Evolutionary conservation across 345 rosid species (phyloP).

Genomic region (Eucalyptus curtisii): DNA sequence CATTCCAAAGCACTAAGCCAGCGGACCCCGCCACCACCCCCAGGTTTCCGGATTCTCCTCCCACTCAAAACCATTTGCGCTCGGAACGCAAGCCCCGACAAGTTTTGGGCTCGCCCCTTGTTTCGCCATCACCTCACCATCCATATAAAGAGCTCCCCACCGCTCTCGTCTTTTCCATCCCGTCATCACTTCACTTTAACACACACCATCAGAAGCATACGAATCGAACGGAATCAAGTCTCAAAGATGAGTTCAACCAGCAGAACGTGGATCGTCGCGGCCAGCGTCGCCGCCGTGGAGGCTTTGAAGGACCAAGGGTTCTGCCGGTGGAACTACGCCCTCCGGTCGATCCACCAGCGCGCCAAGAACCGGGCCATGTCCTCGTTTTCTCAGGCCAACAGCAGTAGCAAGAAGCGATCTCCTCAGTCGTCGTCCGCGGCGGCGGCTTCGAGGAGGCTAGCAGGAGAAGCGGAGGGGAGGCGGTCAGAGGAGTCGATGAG

Average conservation of each 20-base stretch:
- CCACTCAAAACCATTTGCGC: neutral
- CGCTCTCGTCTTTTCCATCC: neutral
- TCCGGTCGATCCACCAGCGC: conserved; percentile 15
- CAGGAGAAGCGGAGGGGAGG: neutral
- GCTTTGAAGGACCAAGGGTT: conserved; percentile 27
- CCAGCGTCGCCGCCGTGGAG: conserved; percentile 19
- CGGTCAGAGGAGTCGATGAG: conserved; percentile 35
- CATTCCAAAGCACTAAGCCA: neutral
- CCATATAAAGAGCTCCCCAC: neutral
- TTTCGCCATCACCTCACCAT: neutral
- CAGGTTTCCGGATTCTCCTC: neutral
- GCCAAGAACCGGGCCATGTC: conserved; percentile 9
- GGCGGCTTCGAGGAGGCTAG: neutral
- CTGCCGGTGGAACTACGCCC: conserved; percentile 27
- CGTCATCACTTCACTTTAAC: no score
- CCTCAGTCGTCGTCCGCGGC: neutral
- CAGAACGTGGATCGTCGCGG: conserved; percentile 23
- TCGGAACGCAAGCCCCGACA: neutral
- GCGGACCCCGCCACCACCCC: neutral
- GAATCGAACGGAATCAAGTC: neutral
- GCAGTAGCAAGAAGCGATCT: conserved; percentile 4
- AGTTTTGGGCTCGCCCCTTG: neutral
- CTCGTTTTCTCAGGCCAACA: neutral
- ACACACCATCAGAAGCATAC: neutral
- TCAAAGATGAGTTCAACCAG: conserved; percentile 11